phyloP scores from a whole-genome alignment of 2,329 filamentous ascomycete genomes.

The Diaporthe capsici region DNA sequence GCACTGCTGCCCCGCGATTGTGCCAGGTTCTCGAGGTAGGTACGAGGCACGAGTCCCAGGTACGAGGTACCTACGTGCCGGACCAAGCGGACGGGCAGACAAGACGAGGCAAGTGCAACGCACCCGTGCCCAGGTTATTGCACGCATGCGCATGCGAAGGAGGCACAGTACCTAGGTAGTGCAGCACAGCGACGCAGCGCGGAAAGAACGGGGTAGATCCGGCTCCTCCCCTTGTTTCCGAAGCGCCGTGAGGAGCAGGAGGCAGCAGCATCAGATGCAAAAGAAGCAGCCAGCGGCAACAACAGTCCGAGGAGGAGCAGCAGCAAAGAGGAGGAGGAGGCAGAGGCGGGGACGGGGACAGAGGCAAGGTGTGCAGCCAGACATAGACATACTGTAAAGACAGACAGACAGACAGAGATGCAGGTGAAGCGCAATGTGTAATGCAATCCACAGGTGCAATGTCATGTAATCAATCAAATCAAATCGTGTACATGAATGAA shows the following conservation, averaged over 20 bases:
- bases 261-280: conserved; percentile 5
- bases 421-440: not conserved
- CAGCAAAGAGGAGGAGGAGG: not conserved
- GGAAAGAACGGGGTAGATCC: conserved; percentile 17
- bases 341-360: not conserved
- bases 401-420: not conserved
- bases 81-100: not conserved
- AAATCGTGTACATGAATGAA: not conserved
- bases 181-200: not conserved
- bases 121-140: not conserved
- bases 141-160: not conserved
- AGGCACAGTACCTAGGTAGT: not conserved
- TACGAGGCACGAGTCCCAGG: not conserved
- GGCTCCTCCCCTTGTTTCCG: conserved; percentile 13
- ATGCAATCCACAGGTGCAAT: not conserved
- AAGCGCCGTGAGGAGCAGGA: not conserved
- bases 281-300: not conserved
- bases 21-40: conserved; percentile 11
- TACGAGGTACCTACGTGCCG: not conserved
- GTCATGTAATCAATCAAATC: not conserved
- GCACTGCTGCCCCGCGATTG: conserved; percentile 26
- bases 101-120: not conserved
- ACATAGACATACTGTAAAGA: not conserved
- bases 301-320: not conserved
- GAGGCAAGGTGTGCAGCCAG: not conserved